These are phyloP conservation scores for Picochlorum sp. DNA, from an alignment of 139 green algal species.

Conservation along the genomic window DNA sequence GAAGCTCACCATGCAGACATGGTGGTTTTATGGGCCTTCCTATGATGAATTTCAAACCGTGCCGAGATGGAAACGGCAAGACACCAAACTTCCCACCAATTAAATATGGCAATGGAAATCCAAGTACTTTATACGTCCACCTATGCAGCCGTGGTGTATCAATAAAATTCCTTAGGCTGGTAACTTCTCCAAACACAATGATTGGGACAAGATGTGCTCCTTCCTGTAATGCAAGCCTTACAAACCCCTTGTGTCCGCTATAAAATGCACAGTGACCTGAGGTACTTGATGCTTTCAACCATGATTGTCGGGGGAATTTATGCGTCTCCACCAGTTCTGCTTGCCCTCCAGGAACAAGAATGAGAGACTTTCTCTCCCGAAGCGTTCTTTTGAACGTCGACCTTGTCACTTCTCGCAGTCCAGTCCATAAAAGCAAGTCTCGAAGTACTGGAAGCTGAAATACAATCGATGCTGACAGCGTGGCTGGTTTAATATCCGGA, in stretches of 20 bases:
- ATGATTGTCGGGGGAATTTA: slow-evolving; percentile 18
- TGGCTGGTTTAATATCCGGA: slow-evolving; percentile 32
- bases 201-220: slow-evolving; percentile 64
- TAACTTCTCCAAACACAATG: slow-evolving; percentile 64
- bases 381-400: slow-evolving; percentile 56
- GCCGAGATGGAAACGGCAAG: slow-evolving; percentile 51
- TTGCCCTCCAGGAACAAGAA: slow-evolving; percentile 78
- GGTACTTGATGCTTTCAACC: neutral
- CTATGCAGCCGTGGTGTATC: slow-evolving; percentile 51
- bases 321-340: slow-evolving; percentile 60
- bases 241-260: slow-evolving; percentile 42
- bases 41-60: slow-evolving; percentile 51
- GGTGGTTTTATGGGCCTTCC: slow-evolving; percentile 50
- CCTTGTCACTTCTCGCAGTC: slow-evolving; percentile 39
- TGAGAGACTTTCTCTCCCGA: slow-evolving; percentile 47
- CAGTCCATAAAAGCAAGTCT: slow-evolving; percentile 19
- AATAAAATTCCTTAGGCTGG: slow-evolving; percentile 51
- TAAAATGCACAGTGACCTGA: slow-evolving; percentile 36
- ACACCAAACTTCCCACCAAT: slow-evolving; percentile 53
- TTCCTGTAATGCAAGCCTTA: slow-evolving; percentile 69
- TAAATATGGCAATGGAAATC: slow-evolving; percentile 56
- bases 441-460: slow-evolving; percentile 33
- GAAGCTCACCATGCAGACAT: neutral
- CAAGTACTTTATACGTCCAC: slow-evolving; percentile 67
- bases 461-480: slow-evolving; percentile 52